These are phyloP conservation scores for Fusarium sp. DNA, from an alignment of 2,329 filamentous ascomycete genomes.

Conservation along the genomic window DNA sequence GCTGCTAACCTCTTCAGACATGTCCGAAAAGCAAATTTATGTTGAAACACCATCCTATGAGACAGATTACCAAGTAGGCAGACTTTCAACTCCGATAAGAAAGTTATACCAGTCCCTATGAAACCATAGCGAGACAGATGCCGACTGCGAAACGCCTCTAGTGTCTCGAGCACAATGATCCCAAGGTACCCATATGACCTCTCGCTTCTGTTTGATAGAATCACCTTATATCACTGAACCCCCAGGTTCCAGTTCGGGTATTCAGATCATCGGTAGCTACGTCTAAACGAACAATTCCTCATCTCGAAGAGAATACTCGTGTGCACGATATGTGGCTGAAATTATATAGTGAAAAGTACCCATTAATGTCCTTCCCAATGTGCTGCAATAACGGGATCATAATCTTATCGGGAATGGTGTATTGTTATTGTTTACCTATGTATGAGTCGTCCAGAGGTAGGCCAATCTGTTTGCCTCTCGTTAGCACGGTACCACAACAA, in stretches of 20 bases:
- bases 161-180: background rate
- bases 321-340: background rate
- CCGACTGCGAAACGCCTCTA: background rate
- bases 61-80: background rate
- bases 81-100: background rate
- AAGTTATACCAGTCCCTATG: background rate
- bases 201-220: background rate
- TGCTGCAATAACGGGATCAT: background rate
- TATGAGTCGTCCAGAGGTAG: background rate
- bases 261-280: background rate
- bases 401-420: background rate
- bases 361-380: fast-evolving
- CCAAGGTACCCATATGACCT: background rate
- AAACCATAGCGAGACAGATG: background rate
- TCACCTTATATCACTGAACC: background rate
- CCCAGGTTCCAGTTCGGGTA: background rate
- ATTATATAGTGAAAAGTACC: background rate
- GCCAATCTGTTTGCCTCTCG: background rate
- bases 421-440: background rate
- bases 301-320: background rate
- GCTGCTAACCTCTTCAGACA: background rate
- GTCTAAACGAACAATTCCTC: background rate
- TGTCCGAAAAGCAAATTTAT: background rate
- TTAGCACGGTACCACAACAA: background rate
- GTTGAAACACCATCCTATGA: background rate